Evolutionary conservation across 176 grass and related monocot species (phyloP), one percentile per base, ranked within the genome.

Genomic region (Oryza meridionalis): DNA sequence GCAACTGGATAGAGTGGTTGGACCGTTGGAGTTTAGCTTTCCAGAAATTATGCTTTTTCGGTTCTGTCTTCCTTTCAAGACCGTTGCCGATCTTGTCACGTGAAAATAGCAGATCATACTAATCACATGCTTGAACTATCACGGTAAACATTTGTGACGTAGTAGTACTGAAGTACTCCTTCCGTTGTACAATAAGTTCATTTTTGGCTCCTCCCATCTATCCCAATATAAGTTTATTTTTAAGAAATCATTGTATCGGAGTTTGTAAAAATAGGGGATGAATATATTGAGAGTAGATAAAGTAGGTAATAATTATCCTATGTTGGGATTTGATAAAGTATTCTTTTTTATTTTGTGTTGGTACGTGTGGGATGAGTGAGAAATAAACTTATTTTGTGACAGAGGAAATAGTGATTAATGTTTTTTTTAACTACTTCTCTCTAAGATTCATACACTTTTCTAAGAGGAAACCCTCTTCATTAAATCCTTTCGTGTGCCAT

Each of bases 41-140:
- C 27, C 2, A 44, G 24, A 82, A 44, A n/a, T 51, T 53, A 51
- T 45, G 35, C 15, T 40, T 29, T 29, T 72, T 64, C 43, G 24
- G 37, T 73, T 15, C 9, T n/a, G 5, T 46, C 38, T 73, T 38
- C 65, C 31, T 25, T 53, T 16, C 11, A 13, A 55, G 46, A 25
- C 22, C 50, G 31, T 17, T 53, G 29, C 65, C 67, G 21, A 16
- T 12, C 2, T 24, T 69, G 17, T 80, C 22, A 15, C 50, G 51
- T 63, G 80, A 72, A 63, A 72, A 32, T 63, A 73, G 11, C 80
- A 63, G 61, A 47, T 22, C 43, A 47, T 6, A 29, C 43, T 40
- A 22, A 21, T 45, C 11, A 62, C 58, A 62, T 58, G 19, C 53
- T 58, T 58, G 31, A 69, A 37, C 4, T 19, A 17, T 24, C 14